These are phyloP conservation scores for Sphaerosporella brunnea DNA, from an alignment of 495 filamentous ascomycete species.

Conservation along the genomic window DNA sequence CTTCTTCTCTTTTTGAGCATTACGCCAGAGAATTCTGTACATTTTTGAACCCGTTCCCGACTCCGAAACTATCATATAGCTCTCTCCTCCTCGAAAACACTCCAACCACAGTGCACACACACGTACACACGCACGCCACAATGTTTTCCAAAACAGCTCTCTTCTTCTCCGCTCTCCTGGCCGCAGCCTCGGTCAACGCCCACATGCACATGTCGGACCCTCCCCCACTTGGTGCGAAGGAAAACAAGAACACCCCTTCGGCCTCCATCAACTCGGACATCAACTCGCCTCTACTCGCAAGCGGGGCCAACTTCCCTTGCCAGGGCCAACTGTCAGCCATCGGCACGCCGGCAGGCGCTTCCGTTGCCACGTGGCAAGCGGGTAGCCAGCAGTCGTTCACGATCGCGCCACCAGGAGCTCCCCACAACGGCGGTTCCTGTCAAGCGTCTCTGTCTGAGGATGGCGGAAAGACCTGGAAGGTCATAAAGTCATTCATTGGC, in stretches of 20 bases:
- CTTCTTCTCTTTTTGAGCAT: not conserved
- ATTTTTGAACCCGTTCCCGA: not conserved
- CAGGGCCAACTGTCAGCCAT: conserved; percentile 46
- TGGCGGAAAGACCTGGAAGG: conserved; percentile 40
- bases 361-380: conserved; percentile 36
- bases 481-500: conserved; percentile 48
- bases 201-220: conserved; percentile 46
- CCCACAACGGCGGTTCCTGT: conserved; percentile 48
- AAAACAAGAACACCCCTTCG: conserved; percentile 32
- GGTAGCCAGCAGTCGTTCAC: conserved; percentile 42
- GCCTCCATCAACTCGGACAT: conserved; percentile 40
- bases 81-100: not conserved
- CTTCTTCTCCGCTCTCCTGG: conserved; percentile 27
- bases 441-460: conserved; percentile 49
- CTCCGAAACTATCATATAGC: not conserved
- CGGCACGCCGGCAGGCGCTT: conserved; percentile 30
- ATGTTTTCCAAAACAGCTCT: not conserved
- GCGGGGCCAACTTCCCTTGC: conserved; percentile 43
- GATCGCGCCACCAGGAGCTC: conserved; percentile 35
- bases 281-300: conserved; percentile 34
- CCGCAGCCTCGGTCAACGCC: conserved; percentile 29
- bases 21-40: not conserved
- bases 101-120: not conserved
- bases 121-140: not conserved
- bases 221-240: conserved; percentile 36